phyloP scores from a whole-genome alignment of 2,329 filamentous ascomycete genomes.

The Hansfordia pulvinata region DNA sequence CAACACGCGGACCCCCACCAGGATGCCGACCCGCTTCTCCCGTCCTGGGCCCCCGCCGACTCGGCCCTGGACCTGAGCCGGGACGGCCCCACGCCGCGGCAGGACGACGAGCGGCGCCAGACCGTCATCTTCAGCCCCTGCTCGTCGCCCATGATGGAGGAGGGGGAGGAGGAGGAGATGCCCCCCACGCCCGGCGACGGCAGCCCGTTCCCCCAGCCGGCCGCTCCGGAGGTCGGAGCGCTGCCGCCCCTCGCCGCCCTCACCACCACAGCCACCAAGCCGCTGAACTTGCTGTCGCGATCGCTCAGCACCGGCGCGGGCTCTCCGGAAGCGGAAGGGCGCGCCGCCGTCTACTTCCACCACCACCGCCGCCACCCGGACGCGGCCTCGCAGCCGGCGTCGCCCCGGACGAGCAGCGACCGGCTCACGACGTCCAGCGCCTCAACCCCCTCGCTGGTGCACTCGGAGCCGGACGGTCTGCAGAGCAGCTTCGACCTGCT shows the following conservation, averaged over 20 bases:
- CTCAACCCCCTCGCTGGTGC: too few species aligned
- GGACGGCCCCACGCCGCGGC: neutral
- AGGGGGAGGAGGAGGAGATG: constrained; percentile 1
- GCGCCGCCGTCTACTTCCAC: neutral
- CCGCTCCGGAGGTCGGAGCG: too few species aligned
- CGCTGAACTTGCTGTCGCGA: too few species aligned
- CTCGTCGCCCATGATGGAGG: constrained; percentile 15
- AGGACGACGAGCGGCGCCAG: neutral
- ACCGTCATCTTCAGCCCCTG: constrained; percentile 17
- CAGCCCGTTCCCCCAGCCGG: neutral
- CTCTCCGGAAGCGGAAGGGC: too few species aligned
- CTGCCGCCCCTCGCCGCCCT: constrained; percentile 1
- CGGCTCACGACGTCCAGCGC: constrained; percentile 15
- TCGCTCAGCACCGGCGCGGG: too few species aligned
- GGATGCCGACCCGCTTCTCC: constrained; percentile 6
- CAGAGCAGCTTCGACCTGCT: constrained; percentile 38
- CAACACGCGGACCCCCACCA: constrained; percentile 22
- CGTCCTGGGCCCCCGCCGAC: constrained; percentile 3
- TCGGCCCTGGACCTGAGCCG: neutral
- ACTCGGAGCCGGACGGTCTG: too few species aligned
- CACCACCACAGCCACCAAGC: neutral
- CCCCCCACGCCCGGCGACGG: constrained; percentile 2
- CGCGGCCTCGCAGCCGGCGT: too few species aligned
- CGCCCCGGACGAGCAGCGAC: constrained; percentile 3
- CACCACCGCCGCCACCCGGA: neutral